A percentile compares a stretch with the other conserved stretches of the same genome.
Evolutionary conservation across 805 yeast genomes (phyloP).

Genomic region (Maudiozyma saulgeensis): DNA sequence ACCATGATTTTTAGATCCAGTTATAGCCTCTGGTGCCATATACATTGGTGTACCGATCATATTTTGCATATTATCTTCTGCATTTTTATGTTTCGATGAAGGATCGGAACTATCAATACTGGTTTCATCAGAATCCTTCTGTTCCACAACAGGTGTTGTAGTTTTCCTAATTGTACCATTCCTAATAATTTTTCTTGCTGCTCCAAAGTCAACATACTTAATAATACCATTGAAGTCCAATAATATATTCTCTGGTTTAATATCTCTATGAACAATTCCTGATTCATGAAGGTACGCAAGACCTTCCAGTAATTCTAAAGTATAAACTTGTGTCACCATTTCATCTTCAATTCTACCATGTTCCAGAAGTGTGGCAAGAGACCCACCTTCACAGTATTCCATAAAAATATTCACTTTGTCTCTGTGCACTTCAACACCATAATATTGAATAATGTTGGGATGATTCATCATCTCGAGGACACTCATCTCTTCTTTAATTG

Average conservation of each 20-base stretch:
- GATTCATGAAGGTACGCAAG: conserved; percentile 88
- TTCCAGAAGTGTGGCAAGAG: conserved; percentile 72
- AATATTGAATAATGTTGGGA: conserved; percentile 93
- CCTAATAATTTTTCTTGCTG: conserved; percentile 80
- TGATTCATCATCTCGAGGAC: conserved; percentile 91
- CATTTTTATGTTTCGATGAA: neutral
- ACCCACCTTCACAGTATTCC: conserved; percentile 97
- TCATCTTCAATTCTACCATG: conserved; percentile 96
- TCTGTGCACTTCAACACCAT: conserved; percentile 94
- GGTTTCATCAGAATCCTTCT: neutral
- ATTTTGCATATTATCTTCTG: conserved; percentile 15
- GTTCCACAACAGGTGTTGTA: neutral
- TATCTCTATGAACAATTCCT: conserved; percentile 91
- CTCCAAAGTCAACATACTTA: conserved; percentile 95
- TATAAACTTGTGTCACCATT: conserved; percentile 79
- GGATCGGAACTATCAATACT: neutral
- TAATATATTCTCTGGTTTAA: conserved; percentile 89
- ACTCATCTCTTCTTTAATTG: conserved; percentile 93
- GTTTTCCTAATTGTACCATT: conserved; percentile 32
- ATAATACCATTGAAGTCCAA: conserved; percentile 88
- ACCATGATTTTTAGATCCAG: conserved; percentile 47
- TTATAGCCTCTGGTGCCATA: conserved; percentile 95
- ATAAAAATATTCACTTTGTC: conserved; percentile 91
- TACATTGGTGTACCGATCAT: conserved; percentile 95
- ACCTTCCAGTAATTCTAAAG: conserved; percentile 90